Evolutionary conservation across 805 yeast genomes (phyloP), one percentile per base, ranked within the genome.

Genomic region (Cyberlindnera petersonii): DNA sequence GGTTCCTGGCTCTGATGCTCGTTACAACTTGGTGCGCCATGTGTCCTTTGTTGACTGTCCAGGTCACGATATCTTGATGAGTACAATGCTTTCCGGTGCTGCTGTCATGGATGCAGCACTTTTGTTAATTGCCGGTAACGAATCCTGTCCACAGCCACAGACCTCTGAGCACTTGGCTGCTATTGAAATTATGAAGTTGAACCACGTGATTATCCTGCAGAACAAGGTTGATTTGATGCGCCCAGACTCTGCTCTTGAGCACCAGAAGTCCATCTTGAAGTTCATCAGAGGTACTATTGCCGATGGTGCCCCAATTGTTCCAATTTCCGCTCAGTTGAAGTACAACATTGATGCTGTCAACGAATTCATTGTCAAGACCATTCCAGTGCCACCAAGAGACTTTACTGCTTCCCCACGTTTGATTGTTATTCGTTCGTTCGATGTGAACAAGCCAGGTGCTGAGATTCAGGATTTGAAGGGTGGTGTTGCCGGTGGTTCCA

Each of bases 31-130:
- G 53, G 79, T 88, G 30, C 87, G 99, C 68, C 99, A 93, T 63
- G 98, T 93, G 38, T 87, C 96, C 9, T 94, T 94, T 58, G 98
- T 94, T 46, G 99, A 93, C 74, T 94, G 98, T 74, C 99, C 99
- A 45, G 99, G 99, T 66, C 99, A 93, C 85, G 99, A 93, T 74
- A 94, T 93, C 72, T 82, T 93, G 65, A 93, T 93, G 99, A 88
- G 97, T 76, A 93, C 99, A 52, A 93, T 93, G 99, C 81, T 93
- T 78, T 89, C 98, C 33, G 99, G 99, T 63, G 99, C 99, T 26
- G 99, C 99, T 14, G 99, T 93, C 50, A 93, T 93, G 99, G 99
- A 93, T 68, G 99, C 99, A 41, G 99, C 99, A 3, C 72, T 93
- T 46, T 72, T 93, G 60, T 75, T 93, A 50, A 82, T 93, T 61